A percentile compares a stretch with the other conserved stretches of the same genome.
Evolutionary conservation across 345 rosid genomes (phyloP).

Genomic region (Laguncularia racemosa): DNA sequence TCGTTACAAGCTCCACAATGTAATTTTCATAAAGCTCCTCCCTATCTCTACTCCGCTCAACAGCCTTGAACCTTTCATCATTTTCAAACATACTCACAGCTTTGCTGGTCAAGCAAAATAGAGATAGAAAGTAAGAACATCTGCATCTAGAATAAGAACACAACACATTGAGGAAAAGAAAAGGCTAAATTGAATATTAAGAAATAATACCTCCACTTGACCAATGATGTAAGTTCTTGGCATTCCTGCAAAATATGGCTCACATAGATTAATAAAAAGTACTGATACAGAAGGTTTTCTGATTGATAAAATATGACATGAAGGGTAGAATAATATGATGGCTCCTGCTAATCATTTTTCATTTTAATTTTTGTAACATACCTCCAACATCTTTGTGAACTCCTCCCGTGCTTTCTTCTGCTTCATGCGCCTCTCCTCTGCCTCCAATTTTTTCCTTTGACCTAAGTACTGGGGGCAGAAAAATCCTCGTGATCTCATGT

Average conservation of each 20-base stretch:
- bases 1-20: slow-evolving; percentile 84
- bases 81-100: slow-evolving; percentile 78
- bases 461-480: slow-evolving; percentile 63
- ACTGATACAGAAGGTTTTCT: background rate
- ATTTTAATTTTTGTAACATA: slow-evolving; percentile 20
- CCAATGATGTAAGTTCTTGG: slow-evolving; percentile 71
- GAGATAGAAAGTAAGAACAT: slow-evolving; percentile 14
- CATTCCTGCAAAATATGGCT: slow-evolving; percentile 59
- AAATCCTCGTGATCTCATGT: slow-evolving; percentile 7
- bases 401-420: slow-evolving; percentile 96
- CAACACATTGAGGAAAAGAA: background rate
- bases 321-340: too few species aligned
- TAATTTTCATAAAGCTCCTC: slow-evolving; percentile 90
- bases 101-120: slow-evolving; percentile 49
- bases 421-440: slow-evolving; percentile 88
- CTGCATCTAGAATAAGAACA: background rate
- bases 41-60: slow-evolving; percentile 79
- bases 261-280: slow-evolving; percentile 3
- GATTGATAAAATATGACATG: background rate
- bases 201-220: slow-evolving; percentile 71
- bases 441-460: slow-evolving; percentile 91
- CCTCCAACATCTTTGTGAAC: slow-evolving; percentile 90
- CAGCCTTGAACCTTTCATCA: slow-evolving; percentile 94
- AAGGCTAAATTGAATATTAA: background rate
- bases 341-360: too few species aligned